Evolutionary conservation across 768 basidiomycete genomes (phyloP), one percentile per base, ranked within the genome.

Genomic region (Xerocomellus dryophilus): DNA sequence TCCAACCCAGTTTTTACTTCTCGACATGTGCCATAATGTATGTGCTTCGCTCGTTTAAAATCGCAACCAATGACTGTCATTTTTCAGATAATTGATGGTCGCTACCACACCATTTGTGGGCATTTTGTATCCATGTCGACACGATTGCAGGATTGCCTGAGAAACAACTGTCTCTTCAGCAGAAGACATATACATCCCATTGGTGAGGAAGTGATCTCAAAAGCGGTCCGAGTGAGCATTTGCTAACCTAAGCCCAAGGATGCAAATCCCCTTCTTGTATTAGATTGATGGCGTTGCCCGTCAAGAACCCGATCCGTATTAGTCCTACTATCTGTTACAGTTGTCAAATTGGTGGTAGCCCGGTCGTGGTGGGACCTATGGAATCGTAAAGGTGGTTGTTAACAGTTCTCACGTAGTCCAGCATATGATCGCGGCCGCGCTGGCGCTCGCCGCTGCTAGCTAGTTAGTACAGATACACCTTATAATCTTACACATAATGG

Each of bases 101-200:
- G 86, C 59, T 87, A 76, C 69, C 81, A 88, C 72, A 81, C 82
- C 15, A 67, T 71, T 49, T 90, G 88, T 69, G 79, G 81, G 9
- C 87, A 90, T 68, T 90, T 90, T 68, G 73, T 82, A 54, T 79
- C 81, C 49, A 85, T 90, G 81, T 80, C 84, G 41, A 87, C 87
- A 18, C 79, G 76, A 51, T 69, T 78, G 44, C 81, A 86, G 62
- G 88, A 90, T 64, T 90, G 88, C 60, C 67, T 81, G 43, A 74
- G 74, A 56, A 65, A 73, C 4, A 80, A 84, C 60, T 90, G 88
- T 69, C 68, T 88, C 58, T 90, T 90, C 69, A 90, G 88, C 66
- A 67, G 73, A 63, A 75, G 84, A 55, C 88, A 90, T 58, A 62
- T 68, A 17, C 85, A 86, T 65, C 73, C 70, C 46, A 67, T 76